phyloP scores from a whole-genome alignment of 2,329 filamentous ascomycete species.

The Colletotrichum sojae region DNA sequence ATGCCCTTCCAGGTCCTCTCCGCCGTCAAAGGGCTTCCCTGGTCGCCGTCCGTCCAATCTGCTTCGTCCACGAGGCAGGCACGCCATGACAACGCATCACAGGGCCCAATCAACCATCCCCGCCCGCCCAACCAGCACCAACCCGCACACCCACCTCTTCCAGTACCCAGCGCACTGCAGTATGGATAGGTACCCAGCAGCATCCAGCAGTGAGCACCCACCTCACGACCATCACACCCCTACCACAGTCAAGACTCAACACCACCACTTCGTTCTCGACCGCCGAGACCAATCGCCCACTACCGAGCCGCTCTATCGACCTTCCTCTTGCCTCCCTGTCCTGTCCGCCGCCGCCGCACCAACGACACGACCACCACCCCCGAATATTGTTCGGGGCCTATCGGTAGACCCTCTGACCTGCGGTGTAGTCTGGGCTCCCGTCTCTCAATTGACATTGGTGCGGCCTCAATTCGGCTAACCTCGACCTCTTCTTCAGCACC shows the following conservation, averaged over 20 bases:
- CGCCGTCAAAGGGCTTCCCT: constrained; percentile 8
- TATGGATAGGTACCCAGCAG: too few relatives aligned
- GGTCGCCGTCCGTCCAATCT: constrained; percentile 41
- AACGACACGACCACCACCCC: too few relatives aligned
- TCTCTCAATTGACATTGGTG: too few relatives aligned
- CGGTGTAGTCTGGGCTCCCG: too few relatives aligned
- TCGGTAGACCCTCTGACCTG: too few relatives aligned
- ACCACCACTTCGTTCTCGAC: constrained; percentile 9
- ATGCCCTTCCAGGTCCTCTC: neutral
- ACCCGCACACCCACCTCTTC: constrained; percentile 30
- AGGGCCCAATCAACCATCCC: constrained; percentile 37
- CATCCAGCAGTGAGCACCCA: too few relatives aligned
- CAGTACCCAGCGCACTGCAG: neutral
- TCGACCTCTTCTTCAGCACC: neutral
- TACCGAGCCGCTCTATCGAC: constrained; percentile 28
- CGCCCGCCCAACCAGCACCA: constrained; percentile 34
- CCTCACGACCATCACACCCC: too few relatives aligned
- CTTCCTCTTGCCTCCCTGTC: constrained; percentile 22
- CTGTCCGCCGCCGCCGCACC: neutral
- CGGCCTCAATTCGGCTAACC: too few relatives aligned
- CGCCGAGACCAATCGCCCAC: constrained; percentile 29
- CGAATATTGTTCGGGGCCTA: too few relatives aligned
- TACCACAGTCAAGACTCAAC: neutral
- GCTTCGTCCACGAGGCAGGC: constrained; percentile 42
- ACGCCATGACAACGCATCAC: constrained; percentile 43